These are phyloP conservation scores for Penicillium palitans DNA, from an alignment of 2,329 filamentous ascomycete genomes.

Conservation along the genomic window DNA sequence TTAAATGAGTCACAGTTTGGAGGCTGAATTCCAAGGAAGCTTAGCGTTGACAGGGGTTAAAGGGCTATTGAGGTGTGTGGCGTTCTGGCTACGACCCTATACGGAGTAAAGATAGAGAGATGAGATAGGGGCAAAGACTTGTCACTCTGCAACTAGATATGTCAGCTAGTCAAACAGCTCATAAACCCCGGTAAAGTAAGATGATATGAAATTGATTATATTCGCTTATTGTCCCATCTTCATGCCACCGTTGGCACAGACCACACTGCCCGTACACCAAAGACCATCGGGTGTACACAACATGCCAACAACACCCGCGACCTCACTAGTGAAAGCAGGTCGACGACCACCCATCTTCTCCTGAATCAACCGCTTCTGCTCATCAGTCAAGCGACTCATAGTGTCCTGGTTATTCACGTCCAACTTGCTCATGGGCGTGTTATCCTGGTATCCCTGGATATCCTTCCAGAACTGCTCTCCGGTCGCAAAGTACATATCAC, in stretches of 20 bases:
- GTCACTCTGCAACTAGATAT: too few species aligned
- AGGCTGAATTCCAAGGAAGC: not conserved
- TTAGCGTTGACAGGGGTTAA: not conserved
- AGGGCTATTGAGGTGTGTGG: not conserved
- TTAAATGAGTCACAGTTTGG: not conserved
- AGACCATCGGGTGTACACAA: conserved; percentile 68
- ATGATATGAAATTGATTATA: too few species aligned
- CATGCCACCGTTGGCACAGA: conserved; percentile 80
- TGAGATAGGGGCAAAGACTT: not conserved
- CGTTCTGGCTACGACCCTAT: not conserved
- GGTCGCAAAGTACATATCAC: conserved; percentile 64
- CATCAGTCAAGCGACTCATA: conserved; percentile 59
- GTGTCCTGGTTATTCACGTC: conserved; percentile 56
- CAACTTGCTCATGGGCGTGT: conserved; percentile 64
- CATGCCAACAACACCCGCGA: conserved; percentile 76
- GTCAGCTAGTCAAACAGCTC: too few species aligned
- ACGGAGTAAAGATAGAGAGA: not conserved
- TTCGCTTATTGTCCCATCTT: conserved; percentile 44
- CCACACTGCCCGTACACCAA: conserved; percentile 77
- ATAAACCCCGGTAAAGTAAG: too few species aligned
- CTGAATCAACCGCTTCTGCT: conserved; percentile 62
- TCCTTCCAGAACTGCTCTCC: conserved; percentile 58
- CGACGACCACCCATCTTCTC: conserved; percentile 58
- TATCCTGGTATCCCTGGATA: conserved; percentile 62
- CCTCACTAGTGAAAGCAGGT: conserved; percentile 66